Conservation (phyloP, 192 early-diverging fungal genomes). For the Dimargaris cristalligena region DNA sequence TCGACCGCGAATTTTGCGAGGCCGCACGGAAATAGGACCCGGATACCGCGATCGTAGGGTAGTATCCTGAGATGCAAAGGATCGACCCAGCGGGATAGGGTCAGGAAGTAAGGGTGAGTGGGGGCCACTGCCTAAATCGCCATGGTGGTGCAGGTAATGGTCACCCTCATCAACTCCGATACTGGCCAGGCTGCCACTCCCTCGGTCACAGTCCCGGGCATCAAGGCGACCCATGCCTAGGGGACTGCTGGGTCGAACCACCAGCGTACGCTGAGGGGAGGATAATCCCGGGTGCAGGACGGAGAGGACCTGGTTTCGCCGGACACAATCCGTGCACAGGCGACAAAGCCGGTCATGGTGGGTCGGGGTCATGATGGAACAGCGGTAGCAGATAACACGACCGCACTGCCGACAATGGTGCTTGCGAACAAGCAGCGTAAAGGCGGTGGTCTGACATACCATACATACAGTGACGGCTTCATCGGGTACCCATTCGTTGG, state of each 20-base stretch:
- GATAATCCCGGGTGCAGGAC: background rate
- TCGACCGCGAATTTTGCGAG: background rate
- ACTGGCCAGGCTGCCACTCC: background rate
- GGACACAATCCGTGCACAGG: constrained; percentile 8
- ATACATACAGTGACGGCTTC: constrained; percentile 24
- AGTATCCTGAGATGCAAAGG: background rate
- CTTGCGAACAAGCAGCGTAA: constrained; percentile 31
- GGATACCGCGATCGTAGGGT: background rate
- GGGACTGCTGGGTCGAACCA: background rate
- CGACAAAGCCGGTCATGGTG: constrained; percentile 6
- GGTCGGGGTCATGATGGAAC: constrained; percentile 16
- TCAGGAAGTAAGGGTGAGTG: background rate
- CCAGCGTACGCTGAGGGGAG: too few species aligned
- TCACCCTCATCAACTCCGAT: background rate
- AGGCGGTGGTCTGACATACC: constrained; percentile 28
- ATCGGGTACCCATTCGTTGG: constrained; percentile 25
- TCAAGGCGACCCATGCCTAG: background rate
- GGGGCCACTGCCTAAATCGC: background rate
- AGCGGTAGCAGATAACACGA: constrained; percentile 30
- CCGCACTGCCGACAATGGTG: constrained; percentile 31
- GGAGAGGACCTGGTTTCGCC: background rate
- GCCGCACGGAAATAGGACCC: background rate
- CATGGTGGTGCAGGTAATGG: background rate
- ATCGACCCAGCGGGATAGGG: background rate
- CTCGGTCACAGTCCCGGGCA: background rate